Percentiles rank a stretch among this genome's conserved stretches.
These are phyloP conservation scores for Hypoxylon fuscum DNA, from an alignment of 495 filamentous ascomycete genomes.

Conservation along the genomic window DNA sequence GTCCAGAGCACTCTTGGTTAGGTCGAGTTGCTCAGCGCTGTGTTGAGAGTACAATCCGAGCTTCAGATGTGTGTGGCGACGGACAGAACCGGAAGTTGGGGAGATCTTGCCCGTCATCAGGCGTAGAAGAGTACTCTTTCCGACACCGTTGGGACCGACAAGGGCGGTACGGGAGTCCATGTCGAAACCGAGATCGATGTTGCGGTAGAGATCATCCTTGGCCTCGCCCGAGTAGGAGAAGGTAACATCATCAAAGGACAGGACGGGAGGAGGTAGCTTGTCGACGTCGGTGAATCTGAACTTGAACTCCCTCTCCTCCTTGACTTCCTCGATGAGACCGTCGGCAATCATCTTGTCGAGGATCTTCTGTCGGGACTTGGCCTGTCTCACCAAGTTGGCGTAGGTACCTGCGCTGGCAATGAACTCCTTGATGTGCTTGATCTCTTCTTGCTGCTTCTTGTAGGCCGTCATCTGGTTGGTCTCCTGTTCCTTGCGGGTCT, in stretches of 20 bases:
- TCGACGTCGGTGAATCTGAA: constrained; percentile 99
- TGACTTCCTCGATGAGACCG: constrained; percentile 93
- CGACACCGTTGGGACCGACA: constrained; percentile 98
- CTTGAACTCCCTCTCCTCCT: constrained; percentile 87
- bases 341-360: constrained; percentile 99
- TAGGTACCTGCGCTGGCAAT: constrained; percentile 99
- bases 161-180: constrained; percentile 99
- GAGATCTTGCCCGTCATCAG: constrained; percentile 97
- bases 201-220: constrained; percentile 92
- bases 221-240: constrained; percentile 95
- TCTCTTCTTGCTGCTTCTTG: constrained; percentile 98
- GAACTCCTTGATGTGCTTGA: constrained; percentile 99
- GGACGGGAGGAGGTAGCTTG: constrained; percentile 94
- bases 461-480: constrained; percentile 99
- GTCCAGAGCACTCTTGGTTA: constrained; percentile 96
- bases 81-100: constrained; percentile 81
- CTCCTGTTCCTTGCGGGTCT: constrained; percentile 94
- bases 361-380: constrained; percentile 99
- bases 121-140: constrained; percentile 97
- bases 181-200: constrained; percentile 97
- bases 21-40: constrained; percentile 96
- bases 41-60: constrained; percentile 97
- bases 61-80: constrained; percentile 96
- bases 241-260: constrained; percentile 95
- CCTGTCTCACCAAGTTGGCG: constrained; percentile 97